phyloP scores from a whole-genome alignment of 805 yeast species.

The Wickerhamomyces mucosus region DNA sequence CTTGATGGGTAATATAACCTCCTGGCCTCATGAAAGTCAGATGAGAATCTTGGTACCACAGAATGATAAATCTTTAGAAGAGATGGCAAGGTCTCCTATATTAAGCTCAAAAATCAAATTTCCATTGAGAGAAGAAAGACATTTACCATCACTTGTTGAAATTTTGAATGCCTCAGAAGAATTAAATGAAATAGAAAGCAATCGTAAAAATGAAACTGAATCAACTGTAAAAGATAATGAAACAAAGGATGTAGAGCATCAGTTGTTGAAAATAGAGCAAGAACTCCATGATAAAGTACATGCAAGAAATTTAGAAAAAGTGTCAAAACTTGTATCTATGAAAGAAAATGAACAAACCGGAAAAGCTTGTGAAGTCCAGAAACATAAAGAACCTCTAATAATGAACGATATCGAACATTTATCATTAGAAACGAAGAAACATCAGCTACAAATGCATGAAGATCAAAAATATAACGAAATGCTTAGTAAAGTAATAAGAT shows the following conservation, averaged over 20 bases:
- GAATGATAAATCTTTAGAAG: constrained; percentile 6
- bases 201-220: too few relatives aligned
- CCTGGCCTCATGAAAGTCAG: constrained; percentile 17
- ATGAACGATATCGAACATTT: neutral
- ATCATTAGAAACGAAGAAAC: constrained; percentile 3
- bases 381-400: neutral
- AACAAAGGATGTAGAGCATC: too few relatives aligned
- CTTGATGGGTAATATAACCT: constrained; percentile 10
- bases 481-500: constrained; percentile 13
- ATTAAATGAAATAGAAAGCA: too few relatives aligned
- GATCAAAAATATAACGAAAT: constrained; percentile 8
- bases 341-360: too few relatives aligned
- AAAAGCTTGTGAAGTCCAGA: neutral
- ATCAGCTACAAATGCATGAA: constrained; percentile 1
- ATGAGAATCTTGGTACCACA: constrained; percentile 5
- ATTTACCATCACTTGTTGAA: constrained; percentile 5
- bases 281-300: too few relatives aligned
- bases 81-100: too few relatives aligned
- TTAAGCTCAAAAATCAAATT: constrained; percentile 6
- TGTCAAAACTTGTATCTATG: too few relatives aligned
- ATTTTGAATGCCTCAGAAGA: too few relatives aligned
- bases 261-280: neutral
- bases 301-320: too few relatives aligned
- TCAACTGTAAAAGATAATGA: too few relatives aligned
- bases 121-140: constrained; percentile 8